phyloP scores from a whole-genome alignment of 805 yeast species.

The Candida stauntonica region DNA sequence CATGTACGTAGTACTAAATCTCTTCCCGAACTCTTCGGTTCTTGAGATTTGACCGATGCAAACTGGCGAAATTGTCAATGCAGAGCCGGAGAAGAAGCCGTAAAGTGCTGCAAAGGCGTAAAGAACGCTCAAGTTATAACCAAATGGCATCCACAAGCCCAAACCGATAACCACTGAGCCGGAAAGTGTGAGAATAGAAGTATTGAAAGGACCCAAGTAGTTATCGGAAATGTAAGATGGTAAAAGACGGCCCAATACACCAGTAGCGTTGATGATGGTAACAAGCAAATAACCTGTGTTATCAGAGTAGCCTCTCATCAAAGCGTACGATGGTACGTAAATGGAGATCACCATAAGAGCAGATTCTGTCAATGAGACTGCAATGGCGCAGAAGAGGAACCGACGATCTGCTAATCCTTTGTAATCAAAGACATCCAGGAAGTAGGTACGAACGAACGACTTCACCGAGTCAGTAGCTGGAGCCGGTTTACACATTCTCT shows the following conservation, averaged over 20 bases:
- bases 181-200: constrained; percentile 36
- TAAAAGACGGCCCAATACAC: constrained; percentile 40
- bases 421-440: constrained; percentile 26
- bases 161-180: constrained; percentile 30
- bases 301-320: constrained; percentile 42
- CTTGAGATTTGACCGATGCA: constrained; percentile 55
- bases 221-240: constrained; percentile 41
- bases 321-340: constrained; percentile 48
- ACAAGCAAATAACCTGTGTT: constrained; percentile 42
- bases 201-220: constrained; percentile 47
- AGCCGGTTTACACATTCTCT: constrained; percentile 26
- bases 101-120: constrained; percentile 43
- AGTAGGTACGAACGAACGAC: constrained; percentile 11
- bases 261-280: constrained; percentile 42
- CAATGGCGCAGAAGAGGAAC: constrained; percentile 38
- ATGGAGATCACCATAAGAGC: constrained; percentile 38
- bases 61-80: constrained; percentile 51
- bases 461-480: constrained; percentile 1
- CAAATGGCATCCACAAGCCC: constrained; percentile 39
- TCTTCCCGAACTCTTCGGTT: constrained; percentile 47
- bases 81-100: constrained; percentile 52
- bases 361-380: constrained; percentile 35
- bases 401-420: constrained; percentile 39
- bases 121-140: constrained; percentile 30
- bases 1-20: constrained; percentile 53